Evolutionary conservation across 805 yeast species (phyloP), one percentile per base, ranked within the genome.

Genomic region (Hanseniaspora mollemarum): DNA sequence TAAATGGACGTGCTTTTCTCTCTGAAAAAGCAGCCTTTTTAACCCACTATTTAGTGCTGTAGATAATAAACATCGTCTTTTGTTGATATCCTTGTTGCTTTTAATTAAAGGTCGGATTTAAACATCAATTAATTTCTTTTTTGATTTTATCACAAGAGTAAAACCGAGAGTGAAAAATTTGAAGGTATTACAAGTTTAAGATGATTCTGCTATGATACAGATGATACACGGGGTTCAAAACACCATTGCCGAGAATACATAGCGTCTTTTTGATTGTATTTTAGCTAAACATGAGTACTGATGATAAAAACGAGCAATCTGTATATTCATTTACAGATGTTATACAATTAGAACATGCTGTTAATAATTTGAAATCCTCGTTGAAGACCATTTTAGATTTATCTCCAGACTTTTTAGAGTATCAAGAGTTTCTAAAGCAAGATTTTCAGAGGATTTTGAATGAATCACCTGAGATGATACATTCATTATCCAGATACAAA

Each of bases 401-500:
- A n/a, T 73, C 86, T 1, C 87, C 87, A 3, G 73, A 74, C 46
- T 56, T 68, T 12, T 64, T 69, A 13, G 66, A 72, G 6, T 64
- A 73, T 71, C 54, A 67, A 58, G 52, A 57, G 37, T 54, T 64
- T 60, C 37, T 72, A 2, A 57, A 62, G 12, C 57, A 66, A n/a
- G 55, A 59, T 24, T 37, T 44, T 24, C 43, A 46, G 18, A 38
- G 31, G 8, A 45, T 46, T 9, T 63, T 71, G 19, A 54, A 57
- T 8, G 53, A 60, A 10, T 59, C 66, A 38, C 65, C 69, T 2
- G 74, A 75, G 36, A 65, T 78, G 7, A 57, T 73, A 15, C 68
- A 76, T 7, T 73, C 80, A 4, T 60, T 82, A 41, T 62, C 74
- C 9, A 71, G 79, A 52, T 72, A 74, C 39, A 74, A 81, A 50